Evolutionary conservation across 805 yeast species (phyloP).

Genomic region (Barnettozyma vustinii): DNA sequence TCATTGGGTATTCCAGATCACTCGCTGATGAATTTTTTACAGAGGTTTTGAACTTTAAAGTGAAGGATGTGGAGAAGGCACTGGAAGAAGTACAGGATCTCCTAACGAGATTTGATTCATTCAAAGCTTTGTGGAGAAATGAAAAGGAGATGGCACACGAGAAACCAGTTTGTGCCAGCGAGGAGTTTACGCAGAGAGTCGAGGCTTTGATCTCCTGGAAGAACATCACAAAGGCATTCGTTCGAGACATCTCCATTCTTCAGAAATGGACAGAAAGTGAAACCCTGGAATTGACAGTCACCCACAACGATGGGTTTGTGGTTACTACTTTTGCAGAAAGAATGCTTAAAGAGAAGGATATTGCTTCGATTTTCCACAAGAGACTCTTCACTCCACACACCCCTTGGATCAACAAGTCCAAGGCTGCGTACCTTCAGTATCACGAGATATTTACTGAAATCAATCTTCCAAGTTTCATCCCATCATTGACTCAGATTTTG

Average conservation of each 20-base stretch:
- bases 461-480: constrained; percentile 70
- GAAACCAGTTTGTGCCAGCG: constrained; percentile 62
- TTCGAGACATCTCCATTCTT: constrained; percentile 53
- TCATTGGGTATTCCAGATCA: constrained; percentile 63
- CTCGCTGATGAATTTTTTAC: constrained; percentile 69
- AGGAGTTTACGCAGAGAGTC: constrained; percentile 57
- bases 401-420: constrained; percentile 80
- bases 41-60: constrained; percentile 59
- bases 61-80: constrained; percentile 42
- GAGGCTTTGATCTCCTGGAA: constrained; percentile 85
- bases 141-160: constrained; percentile 72
- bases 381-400: constrained; percentile 64
- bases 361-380: constrained; percentile 62
- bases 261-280: constrained; percentile 82
- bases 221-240: constrained; percentile 64
- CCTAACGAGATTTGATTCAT: constrained; percentile 55
- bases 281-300: constrained; percentile 56
- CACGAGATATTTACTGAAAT: constrained; percentile 57
- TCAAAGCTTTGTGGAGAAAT: constrained; percentile 77
- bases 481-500: constrained; percentile 57
- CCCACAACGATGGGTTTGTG: constrained; percentile 39
- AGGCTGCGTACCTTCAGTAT: constrained; percentile 59
- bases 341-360: constrained; percentile 73
- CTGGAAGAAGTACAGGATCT: constrained; percentile 48
- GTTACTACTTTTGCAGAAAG: constrained; percentile 76